phyloP scores from a whole-genome alignment of 495 filamentous ascomycete genomes.

The Tuber brumale region DNA sequence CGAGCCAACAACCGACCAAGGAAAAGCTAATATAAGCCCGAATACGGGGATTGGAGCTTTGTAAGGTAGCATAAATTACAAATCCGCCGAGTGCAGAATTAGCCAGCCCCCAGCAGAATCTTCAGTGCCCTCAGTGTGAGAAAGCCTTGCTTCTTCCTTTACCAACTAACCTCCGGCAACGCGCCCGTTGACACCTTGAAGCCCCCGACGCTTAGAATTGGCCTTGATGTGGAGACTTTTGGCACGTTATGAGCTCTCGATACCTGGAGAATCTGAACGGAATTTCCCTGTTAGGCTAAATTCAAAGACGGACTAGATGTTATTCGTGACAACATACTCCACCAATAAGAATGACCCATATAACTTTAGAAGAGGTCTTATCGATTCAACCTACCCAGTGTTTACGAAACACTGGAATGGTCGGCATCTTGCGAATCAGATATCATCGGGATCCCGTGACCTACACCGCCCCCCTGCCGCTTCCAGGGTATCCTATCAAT shows the following conservation, averaged over 20 bases:
- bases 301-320: not conserved
- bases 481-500: not conserved
- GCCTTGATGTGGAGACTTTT: not conserved
- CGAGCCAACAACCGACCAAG: no score
- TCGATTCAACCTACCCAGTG: not conserved
- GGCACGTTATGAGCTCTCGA: not conserved
- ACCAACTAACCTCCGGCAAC: not conserved
- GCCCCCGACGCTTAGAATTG: not conserved
- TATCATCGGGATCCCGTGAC: not conserved
- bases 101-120: not conserved
- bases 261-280: not conserved
- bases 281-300: not conserved
- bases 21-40: not conserved
- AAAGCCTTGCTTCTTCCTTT: not conserved
- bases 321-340: not conserved
- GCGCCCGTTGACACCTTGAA: not conserved
- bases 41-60: not conserved
- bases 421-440: not conserved
- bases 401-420: not conserved
- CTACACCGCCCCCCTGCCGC: not conserved
- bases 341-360: not conserved
- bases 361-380: not conserved
- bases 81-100: not conserved
- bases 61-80: not conserved
- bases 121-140: not conserved